Conservation (phyloP, 2,329 filamentous ascomycete genomes). For the Colletotrichum neosansevieriae region DNA sequence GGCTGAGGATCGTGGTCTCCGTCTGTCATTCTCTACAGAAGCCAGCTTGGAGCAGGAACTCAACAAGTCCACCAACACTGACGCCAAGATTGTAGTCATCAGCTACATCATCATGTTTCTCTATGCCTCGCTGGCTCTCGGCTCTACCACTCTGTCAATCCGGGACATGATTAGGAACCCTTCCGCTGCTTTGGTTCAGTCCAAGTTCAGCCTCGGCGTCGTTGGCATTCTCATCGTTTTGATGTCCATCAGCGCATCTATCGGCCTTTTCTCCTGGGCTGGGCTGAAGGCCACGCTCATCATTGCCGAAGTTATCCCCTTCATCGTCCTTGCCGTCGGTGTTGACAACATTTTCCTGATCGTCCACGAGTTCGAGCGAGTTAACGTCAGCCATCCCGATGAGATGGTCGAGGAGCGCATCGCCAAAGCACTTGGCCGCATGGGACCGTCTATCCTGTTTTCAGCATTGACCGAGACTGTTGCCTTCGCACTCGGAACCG, state of each 20-base stretch:
- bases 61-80: conserved; percentile 98
- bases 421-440: conserved; percentile 89
- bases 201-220: conserved; percentile 96
- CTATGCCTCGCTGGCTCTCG: conserved; percentile 92
- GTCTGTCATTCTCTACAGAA: conserved; percentile 95
- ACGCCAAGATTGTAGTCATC: conserved; percentile 95
- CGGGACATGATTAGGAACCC: conserved; percentile 85
- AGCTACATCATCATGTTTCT: conserved; percentile 99
- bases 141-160: conserved; percentile 85
- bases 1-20: conserved; percentile 80
- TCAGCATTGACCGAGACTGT: conserved; percentile 96
- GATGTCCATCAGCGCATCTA: conserved; percentile 96
- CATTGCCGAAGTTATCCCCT: conserved; percentile 98
- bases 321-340: conserved; percentile 94
- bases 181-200: conserved; percentile 87
- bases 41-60: conserved; percentile 94
- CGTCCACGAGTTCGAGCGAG: conserved; percentile 96
- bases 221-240: conserved; percentile 94
- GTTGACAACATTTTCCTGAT: conserved; percentile 99
- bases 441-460: conserved; percentile 95
- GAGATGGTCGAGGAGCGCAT: conserved; percentile 88
- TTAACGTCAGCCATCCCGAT: conserved; percentile 92
- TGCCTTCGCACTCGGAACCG: conserved; percentile 91
- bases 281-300: conserved; percentile 96
- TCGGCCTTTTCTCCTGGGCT: conserved; percentile 91